These are phyloP conservation scores for Tolypocladium sp. DNA, from an alignment of 2,329 filamentous ascomycete species.

Conservation along the genomic window DNA sequence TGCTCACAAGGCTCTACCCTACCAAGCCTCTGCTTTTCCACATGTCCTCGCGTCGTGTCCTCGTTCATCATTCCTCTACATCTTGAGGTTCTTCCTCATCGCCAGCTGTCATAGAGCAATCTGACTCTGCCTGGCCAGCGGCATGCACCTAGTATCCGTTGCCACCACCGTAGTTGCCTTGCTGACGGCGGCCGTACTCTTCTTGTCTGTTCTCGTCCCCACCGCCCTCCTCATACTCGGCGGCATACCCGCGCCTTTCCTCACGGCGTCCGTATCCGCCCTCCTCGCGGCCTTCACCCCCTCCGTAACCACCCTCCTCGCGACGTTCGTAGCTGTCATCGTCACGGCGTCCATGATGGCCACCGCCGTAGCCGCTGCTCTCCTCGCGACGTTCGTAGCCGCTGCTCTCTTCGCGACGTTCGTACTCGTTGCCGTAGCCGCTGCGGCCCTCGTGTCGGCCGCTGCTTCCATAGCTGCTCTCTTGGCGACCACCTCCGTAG, in stretches of 20 bases:
- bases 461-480: slow-evolving; percentile 13
- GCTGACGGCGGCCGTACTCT: slow-evolving; percentile 11
- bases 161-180: slow-evolving; percentile 16
- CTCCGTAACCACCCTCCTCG: slow-evolving; percentile 4
- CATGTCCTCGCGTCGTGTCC: neutral
- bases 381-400: slow-evolving; percentile 11
- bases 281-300: slow-evolving; percentile 6
- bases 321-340: slow-evolving; percentile 13
- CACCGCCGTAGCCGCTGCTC: neutral
- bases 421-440: slow-evolving; percentile 13
- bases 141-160: slow-evolving; percentile 1
- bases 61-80: neutral
- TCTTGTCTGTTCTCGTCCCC: slow-evolving; percentile 2
- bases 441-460: slow-evolving; percentile 13
- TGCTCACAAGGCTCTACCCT: neutral
- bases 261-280: slow-evolving; percentile 3
- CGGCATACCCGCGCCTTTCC: slow-evolving; percentile 14
- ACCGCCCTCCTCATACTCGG: slow-evolving; percentile 9
- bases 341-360: slow-evolving; percentile 7
- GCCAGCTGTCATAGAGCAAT: neutral
- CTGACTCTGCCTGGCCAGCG: neutral
- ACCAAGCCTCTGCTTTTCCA: neutral
- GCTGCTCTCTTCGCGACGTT: slow-evolving; percentile 8
- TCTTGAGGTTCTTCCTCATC: neutral
- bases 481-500: slow-evolving; percentile 9